Base-by-base conservation (phyloP, 345 rosid genomes). In the Syzygium aqueum region DNA sequence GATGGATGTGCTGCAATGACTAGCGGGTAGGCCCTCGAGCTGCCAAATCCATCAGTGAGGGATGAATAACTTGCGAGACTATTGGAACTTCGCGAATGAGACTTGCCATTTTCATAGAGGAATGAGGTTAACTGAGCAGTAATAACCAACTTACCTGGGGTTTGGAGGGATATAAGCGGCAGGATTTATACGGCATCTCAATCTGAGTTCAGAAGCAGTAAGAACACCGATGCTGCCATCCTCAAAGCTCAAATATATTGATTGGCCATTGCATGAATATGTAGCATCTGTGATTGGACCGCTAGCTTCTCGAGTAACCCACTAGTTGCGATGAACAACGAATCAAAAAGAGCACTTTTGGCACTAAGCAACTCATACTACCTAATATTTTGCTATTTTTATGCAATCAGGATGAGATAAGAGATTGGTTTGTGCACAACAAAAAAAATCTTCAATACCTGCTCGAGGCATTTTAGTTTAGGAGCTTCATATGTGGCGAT, bases 251-350 rank as follows among this genome's bases (percentile, higher is more conserved):
- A 93, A 96, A 88, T 91, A 95, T 88, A 96, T 95, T 11, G 92
- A 92, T 89, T 95, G 93, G 90, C 96, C 91, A 86, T 96, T 96
- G 80, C 98, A 96, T 33, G 99, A 96, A 89, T 93, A 95, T 46
- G 98, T 91, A 30, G 96, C 99, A 89, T 94, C 93, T 5, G 99
- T 94, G 89, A 96, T 94, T 27, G 97, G 92, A 88, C 95, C 93
- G 25, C 93, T 93, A 86, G 93, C 92, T 90, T 96, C 98, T 40
- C 91, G 88, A 65, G 91, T 92, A 21, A 93, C 89, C 94, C 94
- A 96, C 97, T 96, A 90, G 87, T 61, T n/a, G 33, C 0, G 4
- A 27, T 61, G 1, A n/a, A 27, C 17, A 61, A 12, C 1, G 8
- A n/a, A 61, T 61, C 7, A 61, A 27, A 59, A 25, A 23, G 27